Conservation (phyloP, 2,329 filamentous ascomycete species). For the Acephala macrosclerotiorum region DNA sequence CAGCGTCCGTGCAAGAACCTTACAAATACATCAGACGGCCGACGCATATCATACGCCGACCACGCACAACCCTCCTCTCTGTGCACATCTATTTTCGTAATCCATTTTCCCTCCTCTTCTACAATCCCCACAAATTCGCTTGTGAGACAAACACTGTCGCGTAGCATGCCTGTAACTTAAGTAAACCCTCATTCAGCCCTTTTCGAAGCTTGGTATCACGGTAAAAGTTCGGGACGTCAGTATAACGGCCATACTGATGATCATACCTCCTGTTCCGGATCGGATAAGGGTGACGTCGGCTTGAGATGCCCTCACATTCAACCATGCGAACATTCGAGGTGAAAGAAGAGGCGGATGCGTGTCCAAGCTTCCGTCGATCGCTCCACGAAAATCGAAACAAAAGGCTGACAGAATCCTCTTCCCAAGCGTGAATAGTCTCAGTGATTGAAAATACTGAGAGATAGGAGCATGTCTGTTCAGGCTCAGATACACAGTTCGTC, state of each 20-base stretch:
- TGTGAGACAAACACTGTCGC: conserved; percentile 10
- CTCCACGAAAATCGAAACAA: conserved; percentile 8
- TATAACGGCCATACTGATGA: neutral
- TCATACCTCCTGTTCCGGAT: conserved; percentile 5
- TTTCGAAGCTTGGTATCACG: neutral
- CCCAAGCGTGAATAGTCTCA: neutral
- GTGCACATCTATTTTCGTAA: conserved; percentile 2
- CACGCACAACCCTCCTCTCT: conserved; percentile 7
- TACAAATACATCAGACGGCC: conserved; percentile 17
- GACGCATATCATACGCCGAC: conserved; percentile 17
- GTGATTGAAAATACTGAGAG: neutral
- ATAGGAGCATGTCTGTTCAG: conserved; percentile 1
- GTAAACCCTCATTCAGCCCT: conserved; percentile 1
- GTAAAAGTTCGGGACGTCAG: neutral
- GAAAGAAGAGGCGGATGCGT: neutral
- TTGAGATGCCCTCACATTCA: neutral
- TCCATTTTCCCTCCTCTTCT: neutral
- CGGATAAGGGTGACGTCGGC: conserved; percentile 4
- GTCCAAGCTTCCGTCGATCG: neutral
- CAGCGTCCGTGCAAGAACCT: neutral
- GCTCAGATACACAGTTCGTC: conserved; percentile 43
- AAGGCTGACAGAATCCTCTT: neutral
- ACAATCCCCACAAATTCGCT: neutral
- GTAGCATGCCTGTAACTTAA: neutral
- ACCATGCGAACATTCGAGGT: neutral